Base-by-base conservation (phyloP, 2,329 filamentous ascomycete genomes). In the Sphaceloma murrayae region DNA sequence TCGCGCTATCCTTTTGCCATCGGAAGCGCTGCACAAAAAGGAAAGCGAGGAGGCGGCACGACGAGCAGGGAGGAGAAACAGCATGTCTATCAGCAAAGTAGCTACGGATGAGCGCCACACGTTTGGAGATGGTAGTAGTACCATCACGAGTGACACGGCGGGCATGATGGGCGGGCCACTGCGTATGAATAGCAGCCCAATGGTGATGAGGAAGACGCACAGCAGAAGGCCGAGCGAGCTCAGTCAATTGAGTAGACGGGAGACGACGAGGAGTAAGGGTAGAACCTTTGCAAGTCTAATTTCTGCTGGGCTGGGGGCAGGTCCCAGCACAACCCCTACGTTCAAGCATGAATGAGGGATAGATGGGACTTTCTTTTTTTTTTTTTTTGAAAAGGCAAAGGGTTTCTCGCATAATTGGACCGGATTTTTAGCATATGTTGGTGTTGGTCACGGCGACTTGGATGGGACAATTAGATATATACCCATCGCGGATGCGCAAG, bases 1-100 rank as follows among this genome's bases (percentile, higher is more conserved):
- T 53, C 74, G 80, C 38, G 81, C 81, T 21, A 80, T 85, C 44
- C 60, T 85, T 1, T 67, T 85, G 1, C 80, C 80, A 0, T 77
- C 72, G 7, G 79, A 83, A 49, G 69, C 71, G n/a, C 59, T 81
- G 2, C 72, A 80, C 44, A 65, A 73, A 50, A 75, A 74, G 46
- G 79, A 82, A 52, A 67, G 68, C 4, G 65, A 65, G 18, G 71
- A 77, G 47, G 69, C 68, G 1, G 66, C 67, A 16, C 51, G 55
- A 2, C 49, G 51, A 4, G 34, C 45, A 11, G 45, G 45, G 30
- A 52, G 56, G 13, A 48, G 55, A 17, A 51, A 51, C 39, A 56
- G 53, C 47, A 53, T 52, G 24, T 53, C 42, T 5, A 34, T 45
- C 31, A 45, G 42, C 42, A 45, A 45, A 36, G 42, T 24, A 4